Base-by-base conservation (phyloP, 371 early-diverging fungal genomes). In the Vairimorpha apis region DNA sequence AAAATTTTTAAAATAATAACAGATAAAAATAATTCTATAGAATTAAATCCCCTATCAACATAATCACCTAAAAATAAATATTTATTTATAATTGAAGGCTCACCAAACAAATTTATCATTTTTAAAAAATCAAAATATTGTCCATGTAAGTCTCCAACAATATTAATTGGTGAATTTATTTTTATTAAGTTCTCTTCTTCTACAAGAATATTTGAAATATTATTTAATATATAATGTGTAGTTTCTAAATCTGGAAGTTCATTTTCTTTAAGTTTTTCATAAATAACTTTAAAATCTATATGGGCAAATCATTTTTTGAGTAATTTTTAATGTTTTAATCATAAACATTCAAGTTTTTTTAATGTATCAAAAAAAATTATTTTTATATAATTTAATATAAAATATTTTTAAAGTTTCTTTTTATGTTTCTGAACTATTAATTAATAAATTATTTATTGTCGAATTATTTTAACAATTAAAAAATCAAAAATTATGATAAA, bases 131-230 rank as follows among this genome's bases (percentile, higher is more conserved):
- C 81, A 65, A 74, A 81, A 58, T 70, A 81, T 60, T 81, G 81
- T 16, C 81, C 81, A 64, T 81, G 81, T 1, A 81, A 71, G 73
- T 81, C 81, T n/a, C 81, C 81, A 32, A 79, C 76, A 33, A 81
- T 76, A 21, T 68, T 69, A 25, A 76, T 30, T 2, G 73, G 71
- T 14, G 74, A 63, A 18, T 70, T 33, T 41, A 81, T 37, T 5
- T 51, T 16, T 7, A 81, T 53, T 12, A 81, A 18, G 59, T 73
- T 70, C 23, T 64, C 65, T 64, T 81, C 81, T 33, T 25, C 18
- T 2, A 67, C 56, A 18, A 81, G 55, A 30, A 79, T 62, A 18
- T 70, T 63, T 3, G 51, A 63, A 0, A 56, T 66, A 21, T 71
- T 21, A 5, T 68, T 35, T 35, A 75, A 53, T 33, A 81, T 53